Evolutionary conservation across 352 stramenopile species (phyloP), one percentile per base, ranked within the genome.

Genomic region (Paralagenidium karlingii): DNA sequence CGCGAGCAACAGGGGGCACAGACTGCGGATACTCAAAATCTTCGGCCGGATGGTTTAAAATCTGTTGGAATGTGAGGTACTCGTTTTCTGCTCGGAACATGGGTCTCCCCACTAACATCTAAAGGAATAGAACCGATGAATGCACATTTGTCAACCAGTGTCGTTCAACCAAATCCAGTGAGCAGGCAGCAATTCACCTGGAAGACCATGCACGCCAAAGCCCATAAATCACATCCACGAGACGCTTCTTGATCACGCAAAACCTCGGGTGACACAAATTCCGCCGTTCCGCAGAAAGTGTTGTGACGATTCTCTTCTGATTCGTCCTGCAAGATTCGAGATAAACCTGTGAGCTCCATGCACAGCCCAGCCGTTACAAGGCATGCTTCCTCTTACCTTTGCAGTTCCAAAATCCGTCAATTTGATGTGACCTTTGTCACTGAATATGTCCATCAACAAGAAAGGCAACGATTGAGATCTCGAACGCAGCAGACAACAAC

Each of bases 221-320:
- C 86, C 86, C 86, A 96, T 36, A 96, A 38, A 43, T 96, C 86
- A 25, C 83, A 94, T 0, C 68, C 76, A 4, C 70, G 62, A 10
- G 75, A 89, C 5, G 80, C 79, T 21, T 86, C 68, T 34, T 87
- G 54, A 30, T 94, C 86, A 15, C 80, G 58, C 24, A 96, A 45
- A 16, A 96, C 82, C 53, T 96, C 86, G 0, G 86, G 86, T 8
- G 80, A 95, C 11, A 96, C 80, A 53, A 92, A 96, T 53, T 95
- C 82, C 4, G 85, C 86, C 2, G 86, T 96, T 31, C 86, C 86
- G 42, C 78, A 89, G 38, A 94, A 94, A n/a, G 69, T 88, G 50
- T 82, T 93, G 53, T 76, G 67, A 16, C 70, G 64, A 32, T 78
- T 77, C 43, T 89, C 75, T 32, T 89, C 75, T 3, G 68, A 74